Conservation (phyloP, 768 basidiomycete species). For the Kwoniella sp. region DNA sequence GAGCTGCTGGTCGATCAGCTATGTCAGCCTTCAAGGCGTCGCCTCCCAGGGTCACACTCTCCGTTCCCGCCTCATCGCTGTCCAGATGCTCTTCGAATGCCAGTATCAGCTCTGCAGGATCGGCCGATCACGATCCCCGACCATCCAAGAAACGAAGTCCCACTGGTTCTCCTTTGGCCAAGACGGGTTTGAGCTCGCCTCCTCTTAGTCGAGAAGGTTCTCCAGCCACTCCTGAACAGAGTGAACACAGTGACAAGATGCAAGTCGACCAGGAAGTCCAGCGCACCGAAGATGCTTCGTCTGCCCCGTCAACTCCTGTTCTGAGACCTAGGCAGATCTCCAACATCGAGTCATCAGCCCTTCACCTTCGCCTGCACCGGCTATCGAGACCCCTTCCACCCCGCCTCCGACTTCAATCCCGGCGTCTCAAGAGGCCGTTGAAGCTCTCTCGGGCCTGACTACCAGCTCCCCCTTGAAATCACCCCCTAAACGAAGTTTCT, state of each 20-base stretch:
- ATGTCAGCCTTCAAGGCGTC: constrained; percentile 9
- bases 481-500: constrained; percentile 13
- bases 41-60: constrained; percentile 16
- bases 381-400: constrained; percentile 6
- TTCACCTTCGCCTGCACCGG: constrained; percentile 11
- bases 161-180: constrained; percentile 9
- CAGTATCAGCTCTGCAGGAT: constrained; percentile 21
- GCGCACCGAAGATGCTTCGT: background rate
- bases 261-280: constrained; percentile 2
- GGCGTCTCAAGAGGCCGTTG: background rate
- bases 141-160: constrained; percentile 32
- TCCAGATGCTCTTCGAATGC: constrained; percentile 26
- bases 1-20: constrained; percentile 26
- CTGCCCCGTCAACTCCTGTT: constrained; percentile 8
- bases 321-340: constrained; percentile 1
- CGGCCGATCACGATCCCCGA: constrained; percentile 30
- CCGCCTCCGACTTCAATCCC: constrained; percentile 5
- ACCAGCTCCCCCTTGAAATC: background rate
- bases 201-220: constrained; percentile 38
- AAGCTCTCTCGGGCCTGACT: background rate
- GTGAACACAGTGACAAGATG: background rate
- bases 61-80: constrained; percentile 8
- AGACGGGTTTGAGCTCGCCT: constrained; percentile 35
- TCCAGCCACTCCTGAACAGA: constrained; percentile 6
- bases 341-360: constrained; percentile 11